Evolutionary conservation across 176 grass and related monocot genomes (phyloP), one percentile per base, ranked within the genome.

Genomic region (Oryza glumipatula): DNA sequence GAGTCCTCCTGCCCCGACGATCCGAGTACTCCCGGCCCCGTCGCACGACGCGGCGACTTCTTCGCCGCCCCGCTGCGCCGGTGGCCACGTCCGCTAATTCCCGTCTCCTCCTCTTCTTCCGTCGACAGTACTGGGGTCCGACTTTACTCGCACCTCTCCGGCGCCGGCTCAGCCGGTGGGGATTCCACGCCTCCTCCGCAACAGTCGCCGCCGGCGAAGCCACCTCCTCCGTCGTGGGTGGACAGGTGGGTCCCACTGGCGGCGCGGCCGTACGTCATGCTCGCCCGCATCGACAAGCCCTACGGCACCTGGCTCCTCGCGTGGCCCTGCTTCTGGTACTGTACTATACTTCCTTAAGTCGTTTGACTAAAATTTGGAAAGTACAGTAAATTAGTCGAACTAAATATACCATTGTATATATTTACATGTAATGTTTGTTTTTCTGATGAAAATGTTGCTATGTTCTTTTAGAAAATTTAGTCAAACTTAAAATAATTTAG

Each of bases 241-340:
- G 84, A 94, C 22, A 61, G 41, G 36, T 94, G 84, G 86, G 65
- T 97, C 60, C 95, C 92, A 1, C 67, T 69, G 71, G 86, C 81
- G 61, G 81, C 84, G 46, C 86, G 84, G 3, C 92, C 95, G 2
- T 94, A 98, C 82, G 92, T 86, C 4, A 86, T 89, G 65, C 92
- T 94, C 21, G 92, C 92, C 16, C 88, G 92, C 74, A 48, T 95
- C 70, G 92, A 98, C 88, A 95, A 95, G 72, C 90, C 95, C 39
- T 90, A 93, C 14, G 92, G 92, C 15, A 90, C 88, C 24, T 94
- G 92, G 92, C 84, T 98, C 65, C 85, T 98, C 5, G 84, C 85
- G 2, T 94, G 95, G 95, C 95, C 95, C 48, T 91, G 90, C 95
- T 90, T 90, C 87, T 95, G 95, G 90, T 98, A 43, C 5, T 30